Evolutionary conservation across 345 rosid species (phyloP), one percentile per base, ranked within the genome.

Genomic region (Cardamine resedifolia): DNA sequence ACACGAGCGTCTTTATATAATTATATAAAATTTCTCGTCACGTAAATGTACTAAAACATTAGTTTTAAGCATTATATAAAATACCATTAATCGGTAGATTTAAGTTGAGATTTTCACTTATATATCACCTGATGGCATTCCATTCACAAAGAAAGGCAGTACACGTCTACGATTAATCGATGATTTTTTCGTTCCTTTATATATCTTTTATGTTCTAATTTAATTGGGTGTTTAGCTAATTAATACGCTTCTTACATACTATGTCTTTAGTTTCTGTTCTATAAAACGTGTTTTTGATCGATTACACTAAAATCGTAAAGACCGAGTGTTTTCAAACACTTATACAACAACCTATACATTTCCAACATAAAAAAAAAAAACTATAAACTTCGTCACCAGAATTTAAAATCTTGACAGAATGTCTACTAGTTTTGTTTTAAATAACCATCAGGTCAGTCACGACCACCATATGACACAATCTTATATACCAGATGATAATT

Each of bases 1-100:
- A 58, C 67, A 74, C 72, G 67, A 66, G 67, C 45, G 34, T 43
- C 12, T 39, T 24, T 21, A 58, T 48, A 66, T 49, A 19, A 27
- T 66, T 58, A 58, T 47, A 53, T 63, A 63, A 51, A 71, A 9
- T 1, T 26, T 28, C 2, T 47, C 27, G 16, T 39, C 20, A 12
- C 26, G 38, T 28, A 28, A n/a, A 28, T 20, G 47, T 58, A 58
- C 18, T 33, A 58, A 6, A 20, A 33, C 64, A 34, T 58, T 33
- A 23, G 21, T 18, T 19, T 57, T 2, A 16, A 4, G 24, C 61
- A 31, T 10, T 31, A n/a, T n/a, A n/a, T n/a, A 30, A 28, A 12
- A 24, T 24, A 31, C 7, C 33, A 14, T 15, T 7, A 14, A 33
- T 18, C 14, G 41, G 39, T 18, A 39, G 26, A 67, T 53, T n/a